Evolutionary conservation across 73 alveolate species (phyloP).

Genomic region (Blepharisma japonicum): DNA sequence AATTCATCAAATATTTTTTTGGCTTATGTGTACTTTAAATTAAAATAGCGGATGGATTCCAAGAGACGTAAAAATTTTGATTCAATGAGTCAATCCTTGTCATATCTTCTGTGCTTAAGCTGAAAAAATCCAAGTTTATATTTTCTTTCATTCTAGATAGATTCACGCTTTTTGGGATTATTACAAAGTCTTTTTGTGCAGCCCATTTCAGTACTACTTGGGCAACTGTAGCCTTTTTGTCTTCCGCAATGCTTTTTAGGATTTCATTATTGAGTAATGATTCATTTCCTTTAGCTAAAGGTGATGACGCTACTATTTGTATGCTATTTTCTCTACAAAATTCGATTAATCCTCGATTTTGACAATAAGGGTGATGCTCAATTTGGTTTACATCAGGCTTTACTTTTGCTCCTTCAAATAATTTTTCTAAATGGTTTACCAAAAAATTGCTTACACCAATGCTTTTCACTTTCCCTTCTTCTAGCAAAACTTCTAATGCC

Average conservation of each 20-base stretch:
- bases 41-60: slow-evolving; percentile 37
- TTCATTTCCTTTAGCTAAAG: slow-evolving; percentile 75
- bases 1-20: too few relatives aligned
- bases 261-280: slow-evolving; percentile 51
- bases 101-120: slow-evolving; percentile 62
- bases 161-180: slow-evolving; percentile 73
- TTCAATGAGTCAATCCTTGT: slow-evolving; percentile 40
- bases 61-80: slow-evolving; percentile 40
- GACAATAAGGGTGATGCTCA: slow-evolving; percentile 82
- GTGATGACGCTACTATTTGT: slow-evolving; percentile 77
- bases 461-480: slow-evolving; percentile 71
- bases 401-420: slow-evolving; percentile 54
- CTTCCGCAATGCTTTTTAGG: slow-evolving; percentile 48
- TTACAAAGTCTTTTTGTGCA: slow-evolving; percentile 59
- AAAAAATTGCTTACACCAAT: slow-evolving; percentile 88
- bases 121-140: slow-evolving; percentile 63
- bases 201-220: slow-evolving; percentile 78
- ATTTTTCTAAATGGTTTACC: slow-evolving; percentile 63
- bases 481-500: slow-evolving; percentile 66
- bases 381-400: slow-evolving; percentile 84
- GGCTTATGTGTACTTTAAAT: too few relatives aligned
- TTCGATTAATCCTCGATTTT: slow-evolving; percentile 73
- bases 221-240: slow-evolving; percentile 49
- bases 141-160: slow-evolving; percentile 67
- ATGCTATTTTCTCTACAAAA: slow-evolving; percentile 63